Evolutionary conservation across 768 basidiomycete genomes (phyloP), one percentile per base, ranked within the genome.

Genomic region (Lactifluus volemus): DNA sequence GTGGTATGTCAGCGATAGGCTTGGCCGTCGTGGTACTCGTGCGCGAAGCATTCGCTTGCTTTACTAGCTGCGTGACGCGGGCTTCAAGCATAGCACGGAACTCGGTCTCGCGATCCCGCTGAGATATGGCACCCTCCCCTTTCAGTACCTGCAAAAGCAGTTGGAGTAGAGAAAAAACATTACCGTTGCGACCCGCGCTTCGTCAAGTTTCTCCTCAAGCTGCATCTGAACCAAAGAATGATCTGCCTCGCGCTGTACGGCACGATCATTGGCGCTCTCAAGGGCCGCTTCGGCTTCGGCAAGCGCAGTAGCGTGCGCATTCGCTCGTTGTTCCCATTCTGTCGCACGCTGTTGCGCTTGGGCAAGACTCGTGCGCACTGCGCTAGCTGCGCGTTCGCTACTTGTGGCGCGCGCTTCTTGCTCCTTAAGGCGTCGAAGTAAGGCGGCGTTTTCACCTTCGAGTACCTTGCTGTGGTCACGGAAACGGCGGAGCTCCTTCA

Each of bases 261-360:
- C 82, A 0, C 76, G 76, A 68, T 86, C 83, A 65, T 90, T 88
- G 9, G 79, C 75, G 55, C 87, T 81, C 39, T 92, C 87, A 15
- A 89, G 70, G 67, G 80, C 80, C 36, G 81, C 83, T 62, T 77
- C 79, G 32, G 77, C 78, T 65, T 78, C 68, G 68, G 87, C 85
- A 19, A 90, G 71, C 58, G 85, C 80, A 21, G 76, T 74, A 71
- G 90, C 87, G 47, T 79, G 79, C 63, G 89, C 86, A 67, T 84
- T 84, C 19, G 87, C 83, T 25, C 84, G 84, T 63, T 81, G 81
- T 72, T 93, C 91, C 89, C 88, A 92, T 67, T 93, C 91, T 3
- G 81, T 74, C 3, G 88, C 81, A 29, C 88, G 87, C 69, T 90
- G 88, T 63, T 92, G 86, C 21, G 86, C 84, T 64, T 87, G 84